Conservation (phyloP, 1,139 yeast genomes). For the Blastobotrys capitulatus region DNA sequence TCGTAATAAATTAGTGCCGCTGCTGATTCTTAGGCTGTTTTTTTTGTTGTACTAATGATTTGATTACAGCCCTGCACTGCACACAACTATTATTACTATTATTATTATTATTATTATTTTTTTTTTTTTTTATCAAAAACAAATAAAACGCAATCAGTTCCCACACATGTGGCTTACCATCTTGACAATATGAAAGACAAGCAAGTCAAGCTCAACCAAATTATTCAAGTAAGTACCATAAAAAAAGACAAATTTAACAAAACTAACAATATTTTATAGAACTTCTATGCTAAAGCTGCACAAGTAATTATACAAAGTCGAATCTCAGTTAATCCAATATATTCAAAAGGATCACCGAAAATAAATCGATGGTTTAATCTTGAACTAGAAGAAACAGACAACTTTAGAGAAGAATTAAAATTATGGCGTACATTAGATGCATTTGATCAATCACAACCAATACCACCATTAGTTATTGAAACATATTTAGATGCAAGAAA, state of each 20-base stretch:
- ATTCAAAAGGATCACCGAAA: conserved; percentile 22
- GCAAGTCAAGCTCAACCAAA: conserved; percentile 33
- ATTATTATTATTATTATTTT: too few species aligned
- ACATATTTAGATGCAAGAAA: conserved; percentile 69
- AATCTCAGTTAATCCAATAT: conserved; percentile 21
- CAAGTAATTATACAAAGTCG: conserved; percentile 49
- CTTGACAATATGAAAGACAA: conserved; percentile 1
- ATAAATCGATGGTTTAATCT: conserved; percentile 56
- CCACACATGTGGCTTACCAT: neutral
- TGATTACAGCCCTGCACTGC: too few species aligned
- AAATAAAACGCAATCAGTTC: neutral
- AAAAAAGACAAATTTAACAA: neutral
- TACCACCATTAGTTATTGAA: conserved; percentile 72
- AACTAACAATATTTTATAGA: conserved; percentile 30
- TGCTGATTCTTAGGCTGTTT: too few species aligned
- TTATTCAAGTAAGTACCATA: conserved; percentile 31
- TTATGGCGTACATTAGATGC: conserved; percentile 48
- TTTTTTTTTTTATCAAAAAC: too few species aligned
- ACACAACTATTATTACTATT: too few species aligned
- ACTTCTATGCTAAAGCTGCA: conserved; percentile 69
- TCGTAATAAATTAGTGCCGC: too few species aligned
- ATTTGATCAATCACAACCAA: conserved; percentile 15
- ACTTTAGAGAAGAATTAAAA: conserved; percentile 50
- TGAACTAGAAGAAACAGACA: conserved; percentile 45
- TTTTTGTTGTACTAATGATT: too few species aligned